Conservation (phyloP, 140 eudicot genomes). For the Oenanthe javanica region DNA sequence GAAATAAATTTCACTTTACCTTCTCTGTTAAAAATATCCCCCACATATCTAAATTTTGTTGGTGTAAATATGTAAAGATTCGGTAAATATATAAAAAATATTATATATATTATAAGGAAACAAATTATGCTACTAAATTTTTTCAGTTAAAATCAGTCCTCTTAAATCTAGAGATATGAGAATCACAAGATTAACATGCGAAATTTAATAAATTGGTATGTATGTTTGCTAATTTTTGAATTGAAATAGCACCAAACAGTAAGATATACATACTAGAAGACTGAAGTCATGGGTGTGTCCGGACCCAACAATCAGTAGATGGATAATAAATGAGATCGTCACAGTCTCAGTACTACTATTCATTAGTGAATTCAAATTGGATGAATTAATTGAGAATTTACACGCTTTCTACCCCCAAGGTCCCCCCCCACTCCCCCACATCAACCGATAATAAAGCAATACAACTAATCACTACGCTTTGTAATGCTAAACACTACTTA, state of each 20-base stretch:
- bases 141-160: no score
- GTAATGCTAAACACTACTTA: no score
- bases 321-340: slow-evolving; percentile 1
- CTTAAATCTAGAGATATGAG: no score
- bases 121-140: no score
- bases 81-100: no score
- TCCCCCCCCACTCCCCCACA: background rate
- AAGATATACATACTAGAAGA: background rate
- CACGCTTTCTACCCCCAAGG: background rate
- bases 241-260: background rate
- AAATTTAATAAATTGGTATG: background rate
- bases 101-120: no score
- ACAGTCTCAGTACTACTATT: background rate
- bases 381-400: background rate
- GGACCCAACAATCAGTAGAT: slow-evolving; percentile 6
- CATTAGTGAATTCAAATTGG: background rate
- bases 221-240: background rate
- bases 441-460: background rate
- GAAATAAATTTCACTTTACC: background rate
- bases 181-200: no score
- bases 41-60: no score
- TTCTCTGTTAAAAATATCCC: no score
- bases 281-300: background rate
- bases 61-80: no score
- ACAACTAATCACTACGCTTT: no score